Percentiles rank a stretch among this genome's conserved stretches.
These are phyloP conservation scores for Scheffersomyces parashehatae DNA, from an alignment of 1,139 yeast genomes.

Conservation along the genomic window DNA sequence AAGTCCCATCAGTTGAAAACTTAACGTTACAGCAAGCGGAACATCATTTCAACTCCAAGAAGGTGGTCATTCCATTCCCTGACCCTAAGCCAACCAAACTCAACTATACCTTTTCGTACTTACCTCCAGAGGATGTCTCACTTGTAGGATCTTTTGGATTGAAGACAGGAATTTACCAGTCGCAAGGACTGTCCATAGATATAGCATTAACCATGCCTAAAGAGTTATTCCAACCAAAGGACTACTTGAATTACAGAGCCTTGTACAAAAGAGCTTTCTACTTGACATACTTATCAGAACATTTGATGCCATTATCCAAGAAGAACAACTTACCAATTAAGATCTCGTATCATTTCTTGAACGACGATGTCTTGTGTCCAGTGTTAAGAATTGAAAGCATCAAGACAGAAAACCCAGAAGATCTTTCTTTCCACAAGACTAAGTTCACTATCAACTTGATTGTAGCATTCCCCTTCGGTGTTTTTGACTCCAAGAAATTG, in stretches of 20 bases:
- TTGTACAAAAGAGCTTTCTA: conserved; percentile 88
- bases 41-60: conserved; percentile 44
- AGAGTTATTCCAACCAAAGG: conserved; percentile 76
- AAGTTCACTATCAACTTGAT: conserved; percentile 71
- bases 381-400: conserved; percentile 56
- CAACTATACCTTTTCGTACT: conserved; percentile 70
- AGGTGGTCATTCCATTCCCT: conserved; percentile 76
- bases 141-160: conserved; percentile 89
- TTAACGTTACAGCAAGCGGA: conserved; percentile 57
- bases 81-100: conserved; percentile 79
- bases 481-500: conserved; percentile 74
- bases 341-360: conserved; percentile 55
- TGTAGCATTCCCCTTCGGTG: conserved; percentile 68
- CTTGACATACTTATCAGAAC: conserved; percentile 71
- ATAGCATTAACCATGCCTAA: conserved; percentile 81
- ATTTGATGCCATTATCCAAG: conserved; percentile 55
- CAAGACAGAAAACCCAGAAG: conserved; percentile 48
- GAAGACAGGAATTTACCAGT: conserved; percentile 67
- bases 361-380: conserved; percentile 69
- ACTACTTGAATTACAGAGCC: conserved; percentile 85
- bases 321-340: conserved; percentile 58
- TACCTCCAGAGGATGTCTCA: conserved; percentile 73
- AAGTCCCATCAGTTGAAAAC: conserved; percentile 55
- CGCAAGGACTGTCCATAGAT: conserved; percentile 67
- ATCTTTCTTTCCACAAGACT: conserved; percentile 62